Conservation (phyloP, 1,284 basidiomycete genomes). For the Mycosarcoma mackinlayi region DNA sequence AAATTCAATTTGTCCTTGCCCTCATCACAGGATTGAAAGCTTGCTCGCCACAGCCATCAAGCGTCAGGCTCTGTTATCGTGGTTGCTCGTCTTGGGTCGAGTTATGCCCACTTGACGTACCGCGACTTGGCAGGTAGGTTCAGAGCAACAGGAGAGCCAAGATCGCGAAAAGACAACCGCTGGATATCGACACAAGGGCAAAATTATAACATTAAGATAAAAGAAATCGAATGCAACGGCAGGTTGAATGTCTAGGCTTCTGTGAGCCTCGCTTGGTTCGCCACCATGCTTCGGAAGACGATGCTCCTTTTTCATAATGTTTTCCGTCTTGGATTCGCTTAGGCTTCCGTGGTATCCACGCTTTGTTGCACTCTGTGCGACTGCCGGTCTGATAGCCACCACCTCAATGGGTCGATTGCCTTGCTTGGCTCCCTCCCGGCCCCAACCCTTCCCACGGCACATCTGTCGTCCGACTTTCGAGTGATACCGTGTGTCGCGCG, state of each 20-base stretch:
- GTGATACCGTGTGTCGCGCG: no score
- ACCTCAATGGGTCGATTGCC: no score
- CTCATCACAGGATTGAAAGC: no score
- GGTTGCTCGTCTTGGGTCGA: no score
- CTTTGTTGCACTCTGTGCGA: neutral
- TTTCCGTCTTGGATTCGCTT: slow-evolving; percentile 18
- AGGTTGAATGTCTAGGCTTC: neutral
- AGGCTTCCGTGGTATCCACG: neutral
- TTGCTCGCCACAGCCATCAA: no score
- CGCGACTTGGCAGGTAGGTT: no score
- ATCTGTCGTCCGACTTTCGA: neutral
- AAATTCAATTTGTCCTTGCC: neutral
- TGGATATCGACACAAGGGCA: neutral
- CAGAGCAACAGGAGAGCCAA: neutral
- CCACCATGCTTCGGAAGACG: slow-evolving; percentile 39
- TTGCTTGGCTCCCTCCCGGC: no score
- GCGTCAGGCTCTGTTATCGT: no score
- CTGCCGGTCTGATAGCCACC: slow-evolving; percentile 24
- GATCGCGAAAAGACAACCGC: neutral
- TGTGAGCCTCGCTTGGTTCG: neutral
- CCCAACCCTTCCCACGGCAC: neutral
- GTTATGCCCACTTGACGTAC: neutral
- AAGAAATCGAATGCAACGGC: neutral
- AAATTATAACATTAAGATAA: neutral
- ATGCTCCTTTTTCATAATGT: slow-evolving; percentile 47